Conservation (phyloP, 2,329 filamentous ascomycete species). For the Fusarium phyllophilum region DNA sequence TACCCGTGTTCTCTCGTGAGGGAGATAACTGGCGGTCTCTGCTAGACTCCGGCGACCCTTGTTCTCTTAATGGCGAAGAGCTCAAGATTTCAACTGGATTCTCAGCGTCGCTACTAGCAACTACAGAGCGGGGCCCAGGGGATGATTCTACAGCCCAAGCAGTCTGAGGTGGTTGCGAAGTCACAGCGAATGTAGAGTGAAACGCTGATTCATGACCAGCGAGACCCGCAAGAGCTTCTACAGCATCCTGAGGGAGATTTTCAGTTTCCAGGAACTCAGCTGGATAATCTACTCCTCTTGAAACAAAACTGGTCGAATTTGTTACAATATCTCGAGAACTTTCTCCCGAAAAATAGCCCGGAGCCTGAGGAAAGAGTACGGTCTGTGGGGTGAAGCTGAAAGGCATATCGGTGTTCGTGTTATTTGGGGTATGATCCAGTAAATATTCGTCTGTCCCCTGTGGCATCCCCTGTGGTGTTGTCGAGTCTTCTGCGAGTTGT, state of each 20-base stretch:
- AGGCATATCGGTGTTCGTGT: constrained; percentile 17
- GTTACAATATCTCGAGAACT: constrained; percentile 6
- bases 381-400: constrained; percentile 36
- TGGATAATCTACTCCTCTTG: constrained; percentile 33
- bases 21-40: constrained; percentile 13
- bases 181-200: constrained; percentile 14
- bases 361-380: constrained; percentile 26
- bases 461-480: constrained; percentile 8
- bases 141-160: constrained; percentile 22
- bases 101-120: constrained; percentile 27
- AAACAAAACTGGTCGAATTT: constrained; percentile 8
- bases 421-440: constrained; percentile 18
- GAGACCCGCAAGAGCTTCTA: constrained; percentile 19
- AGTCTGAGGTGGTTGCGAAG: constrained; percentile 10
- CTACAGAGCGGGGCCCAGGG: constrained; percentile 11
- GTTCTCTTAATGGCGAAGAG: constrained; percentile 34
- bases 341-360: constrained; percentile 20
- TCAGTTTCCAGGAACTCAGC: constrained; percentile 35
- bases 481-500: constrained; percentile 11
- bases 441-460: constrained; percentile 8
- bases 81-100: constrained; percentile 40
- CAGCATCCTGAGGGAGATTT: not conserved
- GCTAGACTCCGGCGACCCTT: constrained; percentile 10
- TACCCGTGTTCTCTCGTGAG: constrained; percentile 3
- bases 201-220: constrained; percentile 16